A percentile compares a stretch with the other conserved stretches of the same genome.
These are phyloP conservation scores for Epichloe uncinata DNA, from an alignment of 2,329 filamentous ascomycete species.

Conservation along the genomic window DNA sequence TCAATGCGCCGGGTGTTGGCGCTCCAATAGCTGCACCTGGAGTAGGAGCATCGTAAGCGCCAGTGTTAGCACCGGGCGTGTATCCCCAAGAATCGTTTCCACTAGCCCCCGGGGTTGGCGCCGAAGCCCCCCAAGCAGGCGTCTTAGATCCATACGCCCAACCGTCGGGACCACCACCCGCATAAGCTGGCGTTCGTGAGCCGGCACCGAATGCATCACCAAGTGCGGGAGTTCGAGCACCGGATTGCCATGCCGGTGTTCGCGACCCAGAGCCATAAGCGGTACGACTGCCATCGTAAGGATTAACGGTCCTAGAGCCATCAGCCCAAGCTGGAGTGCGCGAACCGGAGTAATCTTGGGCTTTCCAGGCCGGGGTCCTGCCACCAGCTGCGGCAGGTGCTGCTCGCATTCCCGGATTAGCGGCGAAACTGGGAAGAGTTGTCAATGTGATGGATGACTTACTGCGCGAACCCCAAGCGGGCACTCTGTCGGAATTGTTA, in stretches of 20 bases:
- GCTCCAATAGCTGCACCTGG: constrained; percentile 46
- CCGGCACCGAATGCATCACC: constrained; percentile 51
- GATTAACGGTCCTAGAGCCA: constrained; percentile 53
- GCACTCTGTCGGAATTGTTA: constrained; percentile 53
- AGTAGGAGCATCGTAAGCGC: constrained; percentile 56
- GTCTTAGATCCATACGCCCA: constrained; percentile 64
- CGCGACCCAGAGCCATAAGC: constrained; percentile 63
- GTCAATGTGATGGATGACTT: too few relatives aligned
- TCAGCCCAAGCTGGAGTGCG: constrained; percentile 61
- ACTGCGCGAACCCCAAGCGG: constrained; percentile 62
- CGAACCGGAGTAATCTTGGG: constrained; percentile 36
- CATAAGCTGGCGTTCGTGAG: constrained; percentile 55
- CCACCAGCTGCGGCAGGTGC: constrained; percentile 40
- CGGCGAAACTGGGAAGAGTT: background rate
- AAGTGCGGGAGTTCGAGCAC: constrained; percentile 53
- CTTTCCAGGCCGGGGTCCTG: constrained; percentile 51
- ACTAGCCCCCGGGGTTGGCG: constrained; percentile 44
- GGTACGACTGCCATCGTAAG: constrained; percentile 61
- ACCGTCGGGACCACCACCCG: constrained; percentile 33
- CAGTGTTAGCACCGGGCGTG: constrained; percentile 35
- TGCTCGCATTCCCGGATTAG: constrained; percentile 12
- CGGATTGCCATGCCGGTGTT: constrained; percentile 68
- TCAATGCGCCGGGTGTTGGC: constrained; percentile 47
- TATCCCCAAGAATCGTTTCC: constrained; percentile 48
- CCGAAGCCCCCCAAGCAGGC: constrained; percentile 54